Base-by-base conservation (phyloP, 2,329 filamentous ascomycete genomes). In the Epichloe gansuensis region DNA sequence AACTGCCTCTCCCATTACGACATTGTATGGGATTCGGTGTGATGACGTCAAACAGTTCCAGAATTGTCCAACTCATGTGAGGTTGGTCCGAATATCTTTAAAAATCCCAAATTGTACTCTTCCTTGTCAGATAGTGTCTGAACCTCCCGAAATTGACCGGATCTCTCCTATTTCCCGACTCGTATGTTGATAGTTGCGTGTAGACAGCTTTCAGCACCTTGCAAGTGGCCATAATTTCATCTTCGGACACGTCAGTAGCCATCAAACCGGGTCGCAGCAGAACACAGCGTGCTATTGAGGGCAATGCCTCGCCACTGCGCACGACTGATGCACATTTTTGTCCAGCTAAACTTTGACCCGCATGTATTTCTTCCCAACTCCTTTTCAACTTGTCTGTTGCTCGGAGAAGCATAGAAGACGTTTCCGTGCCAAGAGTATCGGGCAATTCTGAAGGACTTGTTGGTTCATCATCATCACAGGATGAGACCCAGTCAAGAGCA, bases 401-500 rank as follows among this genome's bases (percentile, higher is more conserved):
- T 12, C 35, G 46, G 3, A 52, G 38, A 34, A 53, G 51, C 37
- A 41, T 45, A 8, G 12, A 31, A 25, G 11, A 31, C 12, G n/a
- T 41, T 13, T 44, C n/a, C 4, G 47, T 13, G 41, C 48, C 51
- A 5, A 53, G 38, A 13, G n/a, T 35, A 48, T 4, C 21, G 25
- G 17, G 21, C 8, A 21, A 4, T 37, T 51, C 50, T 21, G 43
- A 5, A n/a, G 9, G 25, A 34, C 38, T 23, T 5, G n/a, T 6
- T 75, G 46, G 77, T 75, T n/a, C 5, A 15, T 28, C 34, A 21
- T 12, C 42, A 28, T 78, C 80, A 60, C 87, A 83, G 23, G 78
- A 75, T 58, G 77, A 72, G 37, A 84, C 80, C 73, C 80, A 83
- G 13, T 70, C 67, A 57, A 77, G 76, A 39, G 83, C 46, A 34